Percentiles rank a stretch among this genome's conserved stretches.
These are phyloP conservation scores for Lachancea fermentati DNA, from an alignment of 805 yeast species.

Conservation along the genomic window DNA sequence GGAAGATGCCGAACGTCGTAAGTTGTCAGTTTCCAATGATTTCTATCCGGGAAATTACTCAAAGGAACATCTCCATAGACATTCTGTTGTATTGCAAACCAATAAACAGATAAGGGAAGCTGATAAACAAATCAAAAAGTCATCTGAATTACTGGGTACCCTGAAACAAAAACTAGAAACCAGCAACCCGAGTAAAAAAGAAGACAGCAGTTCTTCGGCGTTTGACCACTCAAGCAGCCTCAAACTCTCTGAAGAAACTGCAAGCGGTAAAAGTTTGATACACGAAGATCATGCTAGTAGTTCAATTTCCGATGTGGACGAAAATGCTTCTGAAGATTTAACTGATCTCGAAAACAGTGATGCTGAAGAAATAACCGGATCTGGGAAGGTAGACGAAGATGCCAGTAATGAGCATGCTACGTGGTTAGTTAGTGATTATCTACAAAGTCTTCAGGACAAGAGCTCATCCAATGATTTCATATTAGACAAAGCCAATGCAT, in stretches of 20 bases:
- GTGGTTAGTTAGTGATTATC: constrained; percentile 32
- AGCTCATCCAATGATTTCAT: constrained; percentile 22
- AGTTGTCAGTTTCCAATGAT: constrained; percentile 26
- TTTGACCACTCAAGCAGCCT: no score
- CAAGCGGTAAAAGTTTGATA: constrained; percentile 1
- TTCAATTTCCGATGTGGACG: constrained; percentile 3
- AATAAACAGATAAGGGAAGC: constrained; percentile 31
- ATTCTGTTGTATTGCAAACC: constrained; percentile 30
- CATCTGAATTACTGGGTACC: constrained; percentile 23
- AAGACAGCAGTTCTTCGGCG: constrained; percentile 1
- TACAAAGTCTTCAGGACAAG: constrained; percentile 31
- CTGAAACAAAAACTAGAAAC: constrained; percentile 23
- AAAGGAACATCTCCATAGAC: constrained; percentile 32
- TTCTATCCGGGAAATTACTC: constrained; percentile 32
- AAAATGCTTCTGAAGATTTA: constrained; percentile 1
- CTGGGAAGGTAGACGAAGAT: constrained; percentile 6
- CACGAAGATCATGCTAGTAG: not conserved
- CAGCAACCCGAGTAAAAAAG: constrained; percentile 2
- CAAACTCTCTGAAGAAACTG: constrained; percentile 1
- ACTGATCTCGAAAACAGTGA: constrained; percentile 23
- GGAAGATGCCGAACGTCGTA: constrained; percentile 22
- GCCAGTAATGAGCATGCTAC: constrained; percentile 26
- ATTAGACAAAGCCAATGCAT: constrained; percentile 57
- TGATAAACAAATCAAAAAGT: constrained; percentile 25
- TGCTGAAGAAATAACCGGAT: constrained; percentile 39